Conservation (phyloP, 225 moss, liverwort and hornwort species). For the Marchantia paleacea region DNA sequence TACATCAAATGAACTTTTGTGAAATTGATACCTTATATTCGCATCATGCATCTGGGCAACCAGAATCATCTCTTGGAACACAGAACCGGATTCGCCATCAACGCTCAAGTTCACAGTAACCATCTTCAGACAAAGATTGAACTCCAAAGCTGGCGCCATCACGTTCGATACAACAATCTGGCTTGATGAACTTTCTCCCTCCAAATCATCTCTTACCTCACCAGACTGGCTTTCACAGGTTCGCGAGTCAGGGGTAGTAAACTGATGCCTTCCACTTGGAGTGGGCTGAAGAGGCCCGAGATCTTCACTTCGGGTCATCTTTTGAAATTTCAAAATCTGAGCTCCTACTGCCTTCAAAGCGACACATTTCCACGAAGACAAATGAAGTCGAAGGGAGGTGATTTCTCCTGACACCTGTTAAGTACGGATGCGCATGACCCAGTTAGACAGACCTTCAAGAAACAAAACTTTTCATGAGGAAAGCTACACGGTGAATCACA, state of each 20-base stretch:
- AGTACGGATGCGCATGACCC: neutral
- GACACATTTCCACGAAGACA: constrained; percentile 71
- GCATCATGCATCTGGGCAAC: constrained; percentile 68
- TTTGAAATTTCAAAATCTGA: constrained; percentile 42
- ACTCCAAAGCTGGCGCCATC: constrained; percentile 50
- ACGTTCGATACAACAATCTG: constrained; percentile 1
- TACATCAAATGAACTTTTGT: too few species aligned
- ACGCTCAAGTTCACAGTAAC: constrained; percentile 64
- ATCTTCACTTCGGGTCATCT: constrained; percentile 27
- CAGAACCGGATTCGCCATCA: constrained; percentile 45
- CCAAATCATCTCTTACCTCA: neutral
- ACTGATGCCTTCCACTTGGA: neutral
- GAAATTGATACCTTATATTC: constrained; percentile 54
- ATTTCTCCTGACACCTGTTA: constrained; percentile 67
- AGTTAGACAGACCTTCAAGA: constrained; percentile 1
- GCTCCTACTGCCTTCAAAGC: constrained; percentile 54
- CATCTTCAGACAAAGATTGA: constrained; percentile 59
- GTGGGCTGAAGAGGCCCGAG: constrained; percentile 27
- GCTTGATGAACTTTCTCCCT: constrained; percentile 9
- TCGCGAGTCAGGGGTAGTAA: constrained; percentile 5
- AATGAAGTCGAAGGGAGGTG: constrained; percentile 59
- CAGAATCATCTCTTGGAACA: constrained; percentile 53
- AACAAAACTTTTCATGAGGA: too few species aligned
- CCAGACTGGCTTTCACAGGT: neutral
- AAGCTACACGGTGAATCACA: too few species aligned